These are phyloP conservation scores for Encephalitozoon intestinalis DNA, from an alignment of 371 early-diverging fungal species.

Conservation along the genomic window DNA sequence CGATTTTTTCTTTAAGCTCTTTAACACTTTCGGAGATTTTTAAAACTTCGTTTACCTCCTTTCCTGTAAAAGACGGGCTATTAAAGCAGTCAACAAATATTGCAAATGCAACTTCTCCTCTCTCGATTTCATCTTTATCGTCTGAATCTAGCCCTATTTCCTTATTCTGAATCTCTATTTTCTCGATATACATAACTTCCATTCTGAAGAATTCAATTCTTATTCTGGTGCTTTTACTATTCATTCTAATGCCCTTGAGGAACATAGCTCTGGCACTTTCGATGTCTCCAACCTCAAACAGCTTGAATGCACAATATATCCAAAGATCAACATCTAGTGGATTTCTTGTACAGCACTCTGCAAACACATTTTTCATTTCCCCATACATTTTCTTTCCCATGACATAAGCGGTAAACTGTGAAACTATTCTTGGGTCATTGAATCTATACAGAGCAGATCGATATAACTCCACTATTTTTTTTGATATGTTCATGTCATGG, in stretches of 20 bases:
- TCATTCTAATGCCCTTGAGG: conserved; percentile 32
- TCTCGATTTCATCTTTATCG: conserved; percentile 15
- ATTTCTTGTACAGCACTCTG: conserved; percentile 28
- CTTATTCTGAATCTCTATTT: not conserved
- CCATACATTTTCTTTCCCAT: conserved; percentile 23
- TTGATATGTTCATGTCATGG: conserved; percentile 15
- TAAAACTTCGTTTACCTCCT: not conserved
- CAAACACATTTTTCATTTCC: conserved; percentile 36
- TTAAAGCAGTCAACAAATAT: not conserved
- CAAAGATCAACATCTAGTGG: conserved; percentile 37
- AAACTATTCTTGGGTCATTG: conserved; percentile 27
- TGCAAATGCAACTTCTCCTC: conserved; percentile 17
- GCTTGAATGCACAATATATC: conserved; percentile 41
- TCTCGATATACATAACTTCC: conserved; percentile 25
- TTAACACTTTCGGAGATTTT: not conserved
- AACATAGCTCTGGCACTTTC: conserved; percentile 34
- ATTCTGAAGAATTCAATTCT: conserved; percentile 48
- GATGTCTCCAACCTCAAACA: conserved; percentile 37
- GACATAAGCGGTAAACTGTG: conserved; percentile 29
- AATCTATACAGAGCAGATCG: conserved; percentile 30
- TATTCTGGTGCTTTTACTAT: conserved; percentile 4
- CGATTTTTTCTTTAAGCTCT: not conserved
- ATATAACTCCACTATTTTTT: conserved; percentile 38
- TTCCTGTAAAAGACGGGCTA: not conserved
- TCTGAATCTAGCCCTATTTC: conserved; percentile 17